Conservation (phyloP, 495 filamentous ascomycete species). For the Aspergillus leporis region DNA sequence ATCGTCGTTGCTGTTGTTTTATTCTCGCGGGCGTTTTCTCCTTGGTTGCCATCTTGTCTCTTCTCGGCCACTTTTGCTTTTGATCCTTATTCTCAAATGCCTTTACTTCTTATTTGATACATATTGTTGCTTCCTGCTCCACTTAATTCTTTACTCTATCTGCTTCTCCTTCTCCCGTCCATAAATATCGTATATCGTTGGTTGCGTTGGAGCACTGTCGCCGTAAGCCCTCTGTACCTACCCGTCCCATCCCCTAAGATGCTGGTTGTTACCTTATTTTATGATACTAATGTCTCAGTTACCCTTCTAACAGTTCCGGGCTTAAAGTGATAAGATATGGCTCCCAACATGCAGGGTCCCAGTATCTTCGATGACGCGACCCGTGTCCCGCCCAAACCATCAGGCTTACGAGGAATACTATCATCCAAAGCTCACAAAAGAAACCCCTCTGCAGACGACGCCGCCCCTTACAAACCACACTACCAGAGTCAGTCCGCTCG, state of each 20-base stretch:
- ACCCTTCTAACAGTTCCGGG: constrained; percentile 30
- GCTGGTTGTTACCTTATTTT: constrained; percentile 8
- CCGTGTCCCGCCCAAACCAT: constrained; percentile 38
- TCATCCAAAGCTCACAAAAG: constrained; percentile 42
- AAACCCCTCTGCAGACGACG: constrained; percentile 44
- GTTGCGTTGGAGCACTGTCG: constrained; percentile 8
- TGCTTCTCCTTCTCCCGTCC: constrained; percentile 19
- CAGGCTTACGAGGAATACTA: constrained; percentile 48
- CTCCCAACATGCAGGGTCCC: constrained; percentile 35
- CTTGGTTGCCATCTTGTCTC: constrained; percentile 6
- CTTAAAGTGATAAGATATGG: constrained; percentile 41
- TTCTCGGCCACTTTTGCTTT: constrained; percentile 7
- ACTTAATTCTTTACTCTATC: constrained; percentile 22
- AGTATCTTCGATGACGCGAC: constrained; percentile 48
- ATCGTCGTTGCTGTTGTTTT: constrained; percentile 13
- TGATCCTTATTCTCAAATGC: constrained; percentile 17
- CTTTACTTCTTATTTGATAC: constrained; percentile 18
- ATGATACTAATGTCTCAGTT: constrained; percentile 7
- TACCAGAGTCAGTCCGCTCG: constrained; percentile 22
- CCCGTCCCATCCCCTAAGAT: constrained; percentile 11
- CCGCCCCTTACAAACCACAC: constrained; percentile 17
- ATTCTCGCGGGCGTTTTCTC: constrained; percentile 7
- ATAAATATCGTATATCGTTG: constrained; percentile 2
- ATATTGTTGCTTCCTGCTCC: constrained; percentile 24
- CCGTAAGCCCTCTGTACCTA: constrained; percentile 32